These are phyloP conservation scores for Rhynchosporium secalis DNA, from an alignment of 2,329 filamentous ascomycete genomes.

Conservation along the genomic window DNA sequence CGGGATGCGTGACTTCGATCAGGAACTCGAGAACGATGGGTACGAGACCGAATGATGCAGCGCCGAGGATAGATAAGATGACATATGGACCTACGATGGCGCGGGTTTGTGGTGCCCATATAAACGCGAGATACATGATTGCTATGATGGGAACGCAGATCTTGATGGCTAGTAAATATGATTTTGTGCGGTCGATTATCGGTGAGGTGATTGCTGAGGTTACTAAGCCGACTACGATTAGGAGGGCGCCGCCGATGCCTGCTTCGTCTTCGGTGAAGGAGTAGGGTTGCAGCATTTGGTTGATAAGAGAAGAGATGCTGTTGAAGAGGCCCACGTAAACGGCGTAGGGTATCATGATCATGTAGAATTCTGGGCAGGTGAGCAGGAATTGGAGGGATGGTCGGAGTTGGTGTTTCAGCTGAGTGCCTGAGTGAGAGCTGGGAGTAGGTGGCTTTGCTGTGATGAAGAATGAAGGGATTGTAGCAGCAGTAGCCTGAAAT, in stretches of 20 bases:
- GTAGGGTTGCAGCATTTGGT: slow-evolving; percentile 87
- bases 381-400: slow-evolving; percentile 56
- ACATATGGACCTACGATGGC: slow-evolving; percentile 68
- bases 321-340: slow-evolving; percentile 94
- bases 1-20: slow-evolving; percentile 83
- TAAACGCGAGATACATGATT: slow-evolving; percentile 70
- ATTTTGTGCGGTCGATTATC: slow-evolving; percentile 81
- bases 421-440: slow-evolving; percentile 61
- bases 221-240: slow-evolving; percentile 86
- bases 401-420: slow-evolving; percentile 53
- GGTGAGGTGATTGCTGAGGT: slow-evolving; percentile 74
- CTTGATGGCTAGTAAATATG: slow-evolving; percentile 73
- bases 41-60: slow-evolving; percentile 75
- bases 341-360: slow-evolving; percentile 77
- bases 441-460: slow-evolving; percentile 76
- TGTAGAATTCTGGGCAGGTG: slow-evolving; percentile 70
- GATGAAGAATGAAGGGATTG: slow-evolving; percentile 78
- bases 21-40: slow-evolving; percentile 86
- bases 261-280: slow-evolving; percentile 80
- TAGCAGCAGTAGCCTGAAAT: slow-evolving; percentile 58
- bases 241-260: slow-evolving; percentile 83
- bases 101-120: slow-evolving; percentile 70
- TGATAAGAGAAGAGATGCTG: slow-evolving; percentile 80
- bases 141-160: slow-evolving; percentile 73
- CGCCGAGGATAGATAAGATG: slow-evolving; percentile 75